Percentiles rank a stretch among this genome's conserved stretches.
These are phyloP conservation scores for Furcasterigmium furcatum DNA, from an alignment of 2,329 filamentous ascomycete genomes.

Conservation along the genomic window DNA sequence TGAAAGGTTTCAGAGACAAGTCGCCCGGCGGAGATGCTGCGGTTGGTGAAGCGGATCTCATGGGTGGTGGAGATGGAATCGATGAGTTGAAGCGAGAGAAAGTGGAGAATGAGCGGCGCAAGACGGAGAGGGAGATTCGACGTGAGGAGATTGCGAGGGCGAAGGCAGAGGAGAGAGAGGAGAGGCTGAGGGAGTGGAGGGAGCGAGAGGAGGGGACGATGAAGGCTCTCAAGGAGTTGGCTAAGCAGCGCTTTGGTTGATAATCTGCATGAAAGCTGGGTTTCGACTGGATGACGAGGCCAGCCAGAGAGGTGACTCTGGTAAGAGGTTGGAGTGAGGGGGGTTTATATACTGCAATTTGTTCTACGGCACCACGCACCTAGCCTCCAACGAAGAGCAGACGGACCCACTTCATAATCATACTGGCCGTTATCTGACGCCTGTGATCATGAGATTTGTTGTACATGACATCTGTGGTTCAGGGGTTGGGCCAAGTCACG, in stretches of 20 bases:
- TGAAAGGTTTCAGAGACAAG: conserved; percentile 69
- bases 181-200: conserved; percentile 65
- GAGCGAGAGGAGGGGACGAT: conserved; percentile 83
- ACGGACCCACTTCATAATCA: too few species aligned
- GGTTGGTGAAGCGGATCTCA: conserved; percentile 69
- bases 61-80: conserved; percentile 67
- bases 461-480: too few species aligned
- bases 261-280: too few species aligned
- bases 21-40: conserved; percentile 59
- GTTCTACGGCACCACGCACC: too few species aligned
- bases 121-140: conserved; percentile 79
- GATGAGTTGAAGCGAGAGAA: conserved; percentile 67
- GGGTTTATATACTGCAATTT: too few species aligned
- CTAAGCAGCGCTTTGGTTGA: conserved; percentile 73
- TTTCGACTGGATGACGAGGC: too few species aligned
- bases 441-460: too few species aligned
- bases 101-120: conserved; percentile 65
- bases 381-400: too few species aligned
- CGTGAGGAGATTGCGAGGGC: conserved; percentile 79
- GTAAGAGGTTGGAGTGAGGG: too few species aligned
- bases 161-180: conserved; percentile 74
- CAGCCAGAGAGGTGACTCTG: too few species aligned
- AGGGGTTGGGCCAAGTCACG: too few species aligned
- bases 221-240: conserved; percentile 74
- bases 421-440: too few species aligned